phyloP scores from a whole-genome alignment of 2,329 filamentous ascomycete species.

The Fusarium poae region DNA sequence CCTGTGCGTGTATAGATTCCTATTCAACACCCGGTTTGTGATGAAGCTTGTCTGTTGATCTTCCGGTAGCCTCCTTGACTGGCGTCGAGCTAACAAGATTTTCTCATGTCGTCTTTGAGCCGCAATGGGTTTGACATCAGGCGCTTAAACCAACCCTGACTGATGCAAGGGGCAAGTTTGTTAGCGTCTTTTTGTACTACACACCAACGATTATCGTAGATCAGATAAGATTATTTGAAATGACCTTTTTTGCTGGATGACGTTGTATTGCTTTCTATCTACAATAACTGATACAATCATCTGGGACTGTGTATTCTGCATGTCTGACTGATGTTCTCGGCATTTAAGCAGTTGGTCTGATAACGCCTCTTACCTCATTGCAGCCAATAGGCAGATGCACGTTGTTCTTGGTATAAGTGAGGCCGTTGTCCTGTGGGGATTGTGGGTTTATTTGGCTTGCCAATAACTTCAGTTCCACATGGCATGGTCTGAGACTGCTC shows the following conservation, averaged over 20 bases:
- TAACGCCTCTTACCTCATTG: constrained; percentile 5
- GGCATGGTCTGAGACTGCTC: not conserved
- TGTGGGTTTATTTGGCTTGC: not conserved
- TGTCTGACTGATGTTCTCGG: not conserved
- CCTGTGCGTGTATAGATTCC: not conserved
- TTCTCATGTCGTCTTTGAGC: not conserved
- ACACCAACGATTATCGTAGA: constrained; percentile 13
- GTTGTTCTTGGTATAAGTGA: not conserved
- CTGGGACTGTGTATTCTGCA: not conserved
- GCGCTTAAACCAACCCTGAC: constrained; percentile 14
- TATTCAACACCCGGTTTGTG: not conserved
- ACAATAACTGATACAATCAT: not conserved
- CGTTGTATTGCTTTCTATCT: not conserved
- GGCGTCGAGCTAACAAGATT: not conserved
- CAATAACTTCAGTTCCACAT: not conserved
- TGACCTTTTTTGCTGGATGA: not conserved
- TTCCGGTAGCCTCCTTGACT: not conserved
- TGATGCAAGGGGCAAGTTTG: not conserved
- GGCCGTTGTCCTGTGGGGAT: not conserved
- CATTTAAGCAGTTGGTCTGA: not conserved
- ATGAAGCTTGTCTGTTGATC: not conserved
- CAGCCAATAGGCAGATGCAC: not conserved
- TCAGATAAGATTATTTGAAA: constrained; percentile 26
- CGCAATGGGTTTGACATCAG: constrained; percentile 13
- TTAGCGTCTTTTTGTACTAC: not conserved